Evolutionary conservation across 495 filamentous ascomycete genomes (phyloP).

Genomic region (Pseudevernia furfuracea): DNA sequence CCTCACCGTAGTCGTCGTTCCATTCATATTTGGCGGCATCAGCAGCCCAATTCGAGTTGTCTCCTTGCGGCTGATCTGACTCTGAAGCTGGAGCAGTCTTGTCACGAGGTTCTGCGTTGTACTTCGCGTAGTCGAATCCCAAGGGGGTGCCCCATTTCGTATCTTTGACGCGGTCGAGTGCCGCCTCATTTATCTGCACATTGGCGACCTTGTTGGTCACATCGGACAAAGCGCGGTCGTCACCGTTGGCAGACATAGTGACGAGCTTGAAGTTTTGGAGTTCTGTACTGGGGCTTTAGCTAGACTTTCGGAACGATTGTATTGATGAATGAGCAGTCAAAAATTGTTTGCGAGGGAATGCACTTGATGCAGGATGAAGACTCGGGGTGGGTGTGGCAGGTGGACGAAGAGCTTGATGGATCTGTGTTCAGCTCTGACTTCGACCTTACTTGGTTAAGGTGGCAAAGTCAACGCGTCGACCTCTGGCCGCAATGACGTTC

Average conservation of each 20-base stretch:
- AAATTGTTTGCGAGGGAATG: neutral
- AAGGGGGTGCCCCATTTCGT: slow-evolving; percentile 48
- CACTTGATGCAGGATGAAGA: neutral
- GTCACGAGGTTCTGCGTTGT: slow-evolving; percentile 25
- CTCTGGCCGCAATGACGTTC: neutral
- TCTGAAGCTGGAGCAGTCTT: neutral
- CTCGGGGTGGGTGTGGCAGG: neutral
- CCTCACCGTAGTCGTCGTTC: slow-evolving; percentile 75
- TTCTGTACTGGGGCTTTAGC: neutral
- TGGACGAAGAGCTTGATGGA: neutral
- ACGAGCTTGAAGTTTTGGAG: neutral
- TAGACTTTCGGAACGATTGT: neutral
- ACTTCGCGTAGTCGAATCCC: slow-evolving; percentile 48
- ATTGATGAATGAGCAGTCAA: neutral
- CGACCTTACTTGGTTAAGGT: neutral
- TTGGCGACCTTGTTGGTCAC: slow-evolving; percentile 31
- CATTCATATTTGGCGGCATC: slow-evolving; percentile 70
- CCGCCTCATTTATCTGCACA: slow-evolving; percentile 31
- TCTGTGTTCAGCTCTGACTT: neutral
- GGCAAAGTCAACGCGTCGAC: neutral
- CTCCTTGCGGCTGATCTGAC: slow-evolving; percentile 1
- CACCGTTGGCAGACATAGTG: slow-evolving; percentile 15
- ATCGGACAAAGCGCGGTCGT: slow-evolving; percentile 33
- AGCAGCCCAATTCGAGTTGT: slow-evolving; percentile 42
- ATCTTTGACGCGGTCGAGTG: slow-evolving; percentile 30